A percentile compares a stretch with the other conserved stretches of the same genome.
Evolutionary conservation across 2,329 filamentous ascomycete genomes (phyloP).

Genomic region (Penicillium sp.): DNA sequence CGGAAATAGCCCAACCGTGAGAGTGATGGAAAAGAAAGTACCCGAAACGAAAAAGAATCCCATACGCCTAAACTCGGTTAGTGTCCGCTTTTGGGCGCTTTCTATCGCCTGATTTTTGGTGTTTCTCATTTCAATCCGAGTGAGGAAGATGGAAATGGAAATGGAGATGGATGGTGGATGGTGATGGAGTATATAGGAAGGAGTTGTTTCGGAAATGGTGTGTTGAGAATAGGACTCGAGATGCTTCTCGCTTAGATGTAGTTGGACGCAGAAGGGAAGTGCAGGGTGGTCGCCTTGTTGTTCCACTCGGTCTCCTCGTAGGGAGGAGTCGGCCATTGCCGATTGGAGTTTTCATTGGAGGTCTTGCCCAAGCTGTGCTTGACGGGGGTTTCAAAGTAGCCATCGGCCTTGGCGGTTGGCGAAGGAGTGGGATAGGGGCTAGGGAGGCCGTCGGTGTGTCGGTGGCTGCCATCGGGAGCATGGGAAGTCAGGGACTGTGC

Average conservation of each 20-base stretch:
- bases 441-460: constrained; percentile 40
- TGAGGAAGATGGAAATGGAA: constrained; percentile 19
- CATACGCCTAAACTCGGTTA: constrained; percentile 40
- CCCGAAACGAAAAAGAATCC: constrained; percentile 26
- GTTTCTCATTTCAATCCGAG: constrained; percentile 19
- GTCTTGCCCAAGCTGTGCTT: constrained; percentile 69
- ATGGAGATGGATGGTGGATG: constrained; percentile 2
- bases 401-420: constrained; percentile 82
- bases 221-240: constrained; percentile 17
- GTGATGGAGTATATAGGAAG: not conserved
- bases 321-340: constrained; percentile 93
- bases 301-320: constrained; percentile 96
- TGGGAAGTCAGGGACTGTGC: constrained; percentile 40
- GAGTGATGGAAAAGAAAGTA: constrained; percentile 25
- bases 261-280: constrained; percentile 69
- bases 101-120: constrained; percentile 32
- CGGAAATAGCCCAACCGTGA: constrained; percentile 3
- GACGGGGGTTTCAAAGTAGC: constrained; percentile 67
- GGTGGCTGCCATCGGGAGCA: constrained; percentile 63
- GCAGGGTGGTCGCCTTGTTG: constrained; percentile 78
- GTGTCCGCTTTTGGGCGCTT: constrained; percentile 32
- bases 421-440: constrained; percentile 73
- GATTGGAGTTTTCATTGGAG: constrained; percentile 57
- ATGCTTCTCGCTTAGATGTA: constrained; percentile 38
- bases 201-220: constrained; percentile 17